A percentile compares a stretch with the other conserved stretches of the same genome.
Evolutionary conservation across 495 filamentous ascomycete species (phyloP).

Genomic region (Tuber aestivum): DNA sequence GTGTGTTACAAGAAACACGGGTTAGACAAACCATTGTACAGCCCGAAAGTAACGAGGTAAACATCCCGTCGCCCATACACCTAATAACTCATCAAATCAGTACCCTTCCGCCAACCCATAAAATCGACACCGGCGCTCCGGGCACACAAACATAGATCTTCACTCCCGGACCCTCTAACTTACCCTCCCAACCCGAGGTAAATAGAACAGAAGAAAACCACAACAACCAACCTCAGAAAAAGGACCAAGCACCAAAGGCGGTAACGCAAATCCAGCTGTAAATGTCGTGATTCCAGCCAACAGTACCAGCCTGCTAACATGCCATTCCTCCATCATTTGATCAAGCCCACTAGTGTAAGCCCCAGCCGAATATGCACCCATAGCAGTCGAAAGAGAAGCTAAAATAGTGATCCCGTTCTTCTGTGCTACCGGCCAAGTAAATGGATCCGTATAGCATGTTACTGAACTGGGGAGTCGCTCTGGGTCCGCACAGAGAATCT

Average conservation of each 20-base stretch:
- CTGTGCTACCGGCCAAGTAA: slow-evolving; percentile 62
- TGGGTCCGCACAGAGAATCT: slow-evolving; percentile 24
- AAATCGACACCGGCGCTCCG: background rate
- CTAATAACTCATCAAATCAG: slow-evolving; percentile 18
- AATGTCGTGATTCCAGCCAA: slow-evolving; percentile 77
- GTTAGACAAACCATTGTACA: slow-evolving; percentile 31
- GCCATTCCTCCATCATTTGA: slow-evolving; percentile 59
- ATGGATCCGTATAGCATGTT: slow-evolving; percentile 48
- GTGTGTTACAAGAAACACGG: background rate
- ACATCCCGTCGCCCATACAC: slow-evolving; percentile 31
- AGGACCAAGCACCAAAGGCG: slow-evolving; percentile 86
- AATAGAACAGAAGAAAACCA: slow-evolving; percentile 11
- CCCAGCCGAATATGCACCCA: slow-evolving; percentile 78
- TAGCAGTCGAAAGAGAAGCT: slow-evolving; percentile 65
- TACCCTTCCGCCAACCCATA: background rate
- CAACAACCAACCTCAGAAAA: slow-evolving; percentile 67
- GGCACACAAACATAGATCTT: background rate
- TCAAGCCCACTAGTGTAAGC: slow-evolving; percentile 64
- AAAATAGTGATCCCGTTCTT: slow-evolving; percentile 71
- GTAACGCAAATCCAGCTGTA: slow-evolving; percentile 72
- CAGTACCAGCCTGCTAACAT: slow-evolving; percentile 58
- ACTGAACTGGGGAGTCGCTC: slow-evolving; percentile 26
- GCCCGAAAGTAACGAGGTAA: slow-evolving; percentile 25
- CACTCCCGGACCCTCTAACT: background rate
- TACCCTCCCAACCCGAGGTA: background rate